Conservation (phyloP, 2,329 filamentous ascomycete species). For the Pseudogymnoascus sp. region DNA sequence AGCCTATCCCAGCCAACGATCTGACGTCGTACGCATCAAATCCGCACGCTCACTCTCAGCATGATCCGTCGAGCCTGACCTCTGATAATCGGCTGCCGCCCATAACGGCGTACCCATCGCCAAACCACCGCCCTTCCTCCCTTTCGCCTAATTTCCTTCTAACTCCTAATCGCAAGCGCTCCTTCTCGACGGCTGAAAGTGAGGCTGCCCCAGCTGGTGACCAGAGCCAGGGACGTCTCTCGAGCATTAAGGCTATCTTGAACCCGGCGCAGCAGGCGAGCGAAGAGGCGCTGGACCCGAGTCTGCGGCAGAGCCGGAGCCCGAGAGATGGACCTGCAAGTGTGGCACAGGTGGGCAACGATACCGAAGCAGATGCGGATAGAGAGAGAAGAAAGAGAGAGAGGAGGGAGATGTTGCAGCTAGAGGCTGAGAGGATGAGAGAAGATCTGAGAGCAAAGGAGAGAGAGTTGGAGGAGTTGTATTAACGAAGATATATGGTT, state of each 20-base stretch:
- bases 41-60: conserved; percentile 16
- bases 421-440: conserved; percentile 67
- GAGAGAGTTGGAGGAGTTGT: conserved; percentile 24
- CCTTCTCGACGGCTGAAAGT: conserved; percentile 53
- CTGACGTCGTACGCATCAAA: conserved; percentile 35
- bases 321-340: conserved; percentile 10
- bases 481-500: conserved; percentile 6
- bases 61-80: conserved; percentile 35
- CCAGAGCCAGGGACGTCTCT: conserved; percentile 52
- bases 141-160: conserved; percentile 53
- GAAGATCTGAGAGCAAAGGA: conserved; percentile 27
- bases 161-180: conserved; percentile 55
- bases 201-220: conserved; percentile 29
- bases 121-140: conserved; percentile 45
- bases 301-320: neutral
- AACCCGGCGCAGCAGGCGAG: conserved; percentile 41
- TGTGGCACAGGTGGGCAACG: neutral
- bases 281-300: conserved; percentile 11
- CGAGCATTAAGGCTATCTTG: conserved; percentile 68
- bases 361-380: neutral
- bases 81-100: conserved; percentile 53
- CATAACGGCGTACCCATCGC: conserved; percentile 25
- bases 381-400: conserved; percentile 47
- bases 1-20: conserved; percentile 41
- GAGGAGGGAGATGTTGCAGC: conserved; percentile 55